Percentiles rank a stretch among this genome's conserved stretches.
Evolutionary conservation across 2,329 filamentous ascomycete species (phyloP).

Genomic region (Juglanconis juglandina): DNA sequence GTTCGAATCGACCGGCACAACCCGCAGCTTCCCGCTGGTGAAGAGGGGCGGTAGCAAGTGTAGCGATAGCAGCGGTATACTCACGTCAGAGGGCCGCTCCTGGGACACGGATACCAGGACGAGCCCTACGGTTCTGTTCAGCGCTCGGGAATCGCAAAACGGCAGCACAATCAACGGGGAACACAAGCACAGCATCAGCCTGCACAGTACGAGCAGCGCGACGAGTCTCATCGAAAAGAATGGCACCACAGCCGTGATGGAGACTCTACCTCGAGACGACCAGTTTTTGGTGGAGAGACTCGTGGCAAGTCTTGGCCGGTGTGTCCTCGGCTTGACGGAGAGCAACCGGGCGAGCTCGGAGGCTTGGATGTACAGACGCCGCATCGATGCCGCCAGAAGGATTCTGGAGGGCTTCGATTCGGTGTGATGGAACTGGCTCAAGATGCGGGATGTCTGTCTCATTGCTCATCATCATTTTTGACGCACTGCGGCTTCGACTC

Average conservation of each 20-base stretch:
- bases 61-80: constrained; percentile 34
- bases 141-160: constrained; percentile 43
- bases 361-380: constrained; percentile 62
- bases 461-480: background rate
- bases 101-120: constrained; percentile 51
- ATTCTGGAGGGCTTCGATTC: constrained; percentile 66
- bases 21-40: constrained; percentile 60
- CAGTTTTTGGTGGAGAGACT: constrained; percentile 58
- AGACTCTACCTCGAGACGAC: constrained; percentile 51
- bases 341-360: constrained; percentile 53
- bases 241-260: constrained; percentile 36
- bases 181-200: constrained; percentile 20
- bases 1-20: constrained; percentile 56
- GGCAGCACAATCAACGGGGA: constrained; percentile 5
- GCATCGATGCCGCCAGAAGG: constrained; percentile 70
- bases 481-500: background rate
- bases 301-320: constrained; percentile 57
- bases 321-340: constrained; percentile 57
- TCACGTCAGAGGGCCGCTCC: constrained; percentile 45
- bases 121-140: constrained; percentile 43
- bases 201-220: constrained; percentile 16
- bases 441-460: background rate
- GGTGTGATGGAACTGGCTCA: background rate
- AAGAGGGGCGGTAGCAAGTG: constrained; percentile 44
- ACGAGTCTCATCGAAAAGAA: constrained; percentile 18